Conservation (phyloP, 352 stramenopile species). For the Globisporangium spinosum region DNA sequence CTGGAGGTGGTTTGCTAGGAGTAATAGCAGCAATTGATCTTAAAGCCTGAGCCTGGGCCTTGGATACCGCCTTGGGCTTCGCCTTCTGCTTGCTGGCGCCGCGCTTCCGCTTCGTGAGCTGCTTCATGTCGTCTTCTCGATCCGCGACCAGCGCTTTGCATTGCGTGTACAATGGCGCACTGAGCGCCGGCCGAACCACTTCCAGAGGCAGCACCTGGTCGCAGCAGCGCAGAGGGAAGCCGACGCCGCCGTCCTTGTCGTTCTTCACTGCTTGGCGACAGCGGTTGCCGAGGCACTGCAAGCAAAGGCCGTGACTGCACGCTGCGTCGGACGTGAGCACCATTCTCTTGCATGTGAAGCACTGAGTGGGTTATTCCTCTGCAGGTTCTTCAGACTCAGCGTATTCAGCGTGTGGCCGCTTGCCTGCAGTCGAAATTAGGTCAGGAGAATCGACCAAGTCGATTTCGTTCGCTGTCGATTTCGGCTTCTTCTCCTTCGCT, state of each 20-base stretch:
- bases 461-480: background rate
- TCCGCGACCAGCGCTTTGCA: constrained; percentile 35
- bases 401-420: background rate
- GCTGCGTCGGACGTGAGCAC: constrained; percentile 10
- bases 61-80: background rate
- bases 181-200: constrained; percentile 27
- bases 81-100: constrained; percentile 15
- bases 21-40: background rate
- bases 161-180: constrained; percentile 19
- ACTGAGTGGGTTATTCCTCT: constrained; percentile 4
- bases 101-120: background rate
- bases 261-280: constrained; percentile 27
- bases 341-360: constrained; percentile 4
- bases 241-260: constrained; percentile 20
- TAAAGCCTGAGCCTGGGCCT: background rate
- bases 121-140: constrained; percentile 8
- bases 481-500: background rate
- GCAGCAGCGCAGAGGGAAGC: constrained; percentile 38
- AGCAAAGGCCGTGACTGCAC: constrained; percentile 32
- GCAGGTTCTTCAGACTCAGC: background rate
- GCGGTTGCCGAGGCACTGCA: constrained; percentile 27
- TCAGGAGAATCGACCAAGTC: constrained; percentile 9
- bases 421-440: too few species aligned
- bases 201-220: constrained; percentile 28
- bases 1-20: background rate